Evolutionary conservation across 495 filamentous ascomycete genomes (phyloP).

Genomic region (Penicillium desertorum): DNA sequence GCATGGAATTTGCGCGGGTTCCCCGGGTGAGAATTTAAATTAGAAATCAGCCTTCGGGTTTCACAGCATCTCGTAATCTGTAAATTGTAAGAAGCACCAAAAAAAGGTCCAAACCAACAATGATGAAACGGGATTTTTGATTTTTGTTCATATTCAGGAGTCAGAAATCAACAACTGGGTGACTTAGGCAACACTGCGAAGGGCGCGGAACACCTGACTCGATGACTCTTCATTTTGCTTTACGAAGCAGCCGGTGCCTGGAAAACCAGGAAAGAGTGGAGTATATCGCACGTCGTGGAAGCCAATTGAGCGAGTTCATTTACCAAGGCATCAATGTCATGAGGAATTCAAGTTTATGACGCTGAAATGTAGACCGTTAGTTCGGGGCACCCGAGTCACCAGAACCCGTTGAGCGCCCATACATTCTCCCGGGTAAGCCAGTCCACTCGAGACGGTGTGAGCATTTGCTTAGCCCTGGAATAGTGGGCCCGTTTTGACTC

Average conservation of each 20-base stretch:
- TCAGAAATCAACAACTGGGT: conserved; percentile 6
- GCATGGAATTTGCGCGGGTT: neutral
- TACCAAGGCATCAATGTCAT: conserved; percentile 21
- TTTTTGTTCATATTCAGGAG: neutral
- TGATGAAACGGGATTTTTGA: conserved; percentile 5
- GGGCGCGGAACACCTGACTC: conserved; percentile 16
- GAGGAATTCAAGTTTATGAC: conserved; percentile 8
- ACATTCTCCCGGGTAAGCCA: conserved; percentile 15
- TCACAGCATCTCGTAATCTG: conserved; percentile 6
- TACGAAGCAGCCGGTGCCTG: conserved; percentile 19
- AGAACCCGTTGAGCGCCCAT: conserved; percentile 4
- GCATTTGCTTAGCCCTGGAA: conserved; percentile 15
- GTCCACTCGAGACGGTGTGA: conserved; percentile 19
- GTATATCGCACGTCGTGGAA: conserved; percentile 9
- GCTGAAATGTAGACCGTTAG: conserved; percentile 19
- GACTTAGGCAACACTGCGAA: conserved; percentile 27
- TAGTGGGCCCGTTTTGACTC: conserved; percentile 13
- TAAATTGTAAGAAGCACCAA: neutral
- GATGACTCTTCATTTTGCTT: conserved; percentile 22
- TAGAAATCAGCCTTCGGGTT: conserved; percentile 13
- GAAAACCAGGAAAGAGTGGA: conserved; percentile 7
- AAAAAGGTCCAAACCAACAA: neutral
- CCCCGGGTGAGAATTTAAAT: neutral
- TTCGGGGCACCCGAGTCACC: conserved; percentile 12
- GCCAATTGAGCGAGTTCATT: conserved; percentile 7